phyloP scores from a whole-genome alignment of 352 stramenopile species.

The Phytophthora sp. region DNA sequence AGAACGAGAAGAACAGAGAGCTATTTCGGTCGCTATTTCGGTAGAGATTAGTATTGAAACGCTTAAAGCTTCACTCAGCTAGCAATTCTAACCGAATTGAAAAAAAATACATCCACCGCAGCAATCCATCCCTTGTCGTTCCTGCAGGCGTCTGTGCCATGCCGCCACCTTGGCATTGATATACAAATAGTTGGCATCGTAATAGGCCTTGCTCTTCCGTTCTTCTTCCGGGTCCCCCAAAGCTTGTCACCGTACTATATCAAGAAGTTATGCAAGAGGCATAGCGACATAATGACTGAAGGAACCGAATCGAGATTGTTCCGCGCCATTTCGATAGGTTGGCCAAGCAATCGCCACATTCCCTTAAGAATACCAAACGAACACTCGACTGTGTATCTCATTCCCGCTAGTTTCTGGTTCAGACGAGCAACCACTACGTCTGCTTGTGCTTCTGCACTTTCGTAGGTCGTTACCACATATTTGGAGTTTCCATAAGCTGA shows the following conservation, averaged over 20 bases:
- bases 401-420: neutral
- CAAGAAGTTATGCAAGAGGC: neutral
- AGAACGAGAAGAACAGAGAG: neutral
- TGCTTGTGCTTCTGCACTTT: neutral
- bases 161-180: too few species aligned
- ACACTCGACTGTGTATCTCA: neutral
- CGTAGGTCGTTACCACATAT: neutral
- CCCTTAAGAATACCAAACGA: neutral
- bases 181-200: neutral
- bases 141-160: too few species aligned
- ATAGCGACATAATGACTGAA: neutral
- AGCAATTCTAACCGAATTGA: too few species aligned
- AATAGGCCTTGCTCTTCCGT: neutral
- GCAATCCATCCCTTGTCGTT: too few species aligned
- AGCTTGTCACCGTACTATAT: neutral
- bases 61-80: too few species aligned
- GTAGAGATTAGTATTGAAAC: neutral
- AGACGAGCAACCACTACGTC: neutral
- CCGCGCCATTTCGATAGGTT: neutral
- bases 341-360: neutral
- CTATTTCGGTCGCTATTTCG: neutral
- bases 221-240: neutral
- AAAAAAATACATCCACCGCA: too few species aligned
- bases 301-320: neutral
- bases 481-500: neutral